Conservation (phyloP, 352 stramenopile genomes). For the Phytophthora sp. region DNA sequence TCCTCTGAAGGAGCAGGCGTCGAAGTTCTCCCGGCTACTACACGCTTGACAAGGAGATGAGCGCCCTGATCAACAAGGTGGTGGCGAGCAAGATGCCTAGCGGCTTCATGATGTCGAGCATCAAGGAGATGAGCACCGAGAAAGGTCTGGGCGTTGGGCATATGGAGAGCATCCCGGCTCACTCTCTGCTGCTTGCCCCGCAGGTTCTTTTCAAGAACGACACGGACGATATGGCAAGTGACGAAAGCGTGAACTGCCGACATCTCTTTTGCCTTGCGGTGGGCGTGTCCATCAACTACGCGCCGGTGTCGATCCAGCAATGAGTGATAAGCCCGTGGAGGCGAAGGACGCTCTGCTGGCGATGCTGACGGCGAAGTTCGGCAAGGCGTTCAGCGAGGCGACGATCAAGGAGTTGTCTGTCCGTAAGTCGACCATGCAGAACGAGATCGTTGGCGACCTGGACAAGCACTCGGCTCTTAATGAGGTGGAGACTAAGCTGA, state of each 20-base stretch:
- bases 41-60: constrained; percentile 70
- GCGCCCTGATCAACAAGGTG: constrained; percentile 71
- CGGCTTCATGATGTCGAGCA: constrained; percentile 82
- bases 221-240: constrained; percentile 74
- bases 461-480: constrained; percentile 88
- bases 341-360: constrained; percentile 80
- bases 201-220: constrained; percentile 75
- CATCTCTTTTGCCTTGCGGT: constrained; percentile 58
- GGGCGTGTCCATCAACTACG: constrained; percentile 44
- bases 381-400: constrained; percentile 69
- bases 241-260: constrained; percentile 69
- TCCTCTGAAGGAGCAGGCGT: constrained; percentile 72
- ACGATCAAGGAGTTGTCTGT: constrained; percentile 84
- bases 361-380: constrained; percentile 79
- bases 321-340: constrained; percentile 65
- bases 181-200: constrained; percentile 68
- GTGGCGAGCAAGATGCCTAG: constrained; percentile 85
- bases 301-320: constrained; percentile 55
- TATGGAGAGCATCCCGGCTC: constrained; percentile 78
- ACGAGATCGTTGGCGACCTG: constrained; percentile 89
- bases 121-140: constrained; percentile 59
- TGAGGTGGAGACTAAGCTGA: constrained; percentile 77
- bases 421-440: constrained; percentile 88
- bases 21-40: constrained; percentile 78
- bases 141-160: constrained; percentile 73